Conservation (phyloP, 495 filamentous ascomycete species). For the Xeromyces bisporus region DNA sequence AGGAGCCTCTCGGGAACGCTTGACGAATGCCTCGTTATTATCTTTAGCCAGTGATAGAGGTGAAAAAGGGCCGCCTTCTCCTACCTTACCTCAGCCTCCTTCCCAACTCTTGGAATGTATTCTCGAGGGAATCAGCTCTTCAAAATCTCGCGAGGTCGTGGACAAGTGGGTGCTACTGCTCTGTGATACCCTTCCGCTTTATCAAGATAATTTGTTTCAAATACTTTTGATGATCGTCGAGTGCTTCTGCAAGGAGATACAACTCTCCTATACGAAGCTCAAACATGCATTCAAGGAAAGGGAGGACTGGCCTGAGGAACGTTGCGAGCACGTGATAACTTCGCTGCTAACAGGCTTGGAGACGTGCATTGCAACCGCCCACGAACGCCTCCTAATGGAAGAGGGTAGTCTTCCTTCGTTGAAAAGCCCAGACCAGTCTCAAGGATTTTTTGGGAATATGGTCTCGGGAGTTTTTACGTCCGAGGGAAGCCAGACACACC, state of each 20-base stretch:
- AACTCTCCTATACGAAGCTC: conserved; percentile 49
- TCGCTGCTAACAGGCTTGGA: conserved; percentile 77
- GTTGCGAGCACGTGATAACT: conserved; percentile 36
- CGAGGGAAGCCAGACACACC: conserved; percentile 56
- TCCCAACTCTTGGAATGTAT: conserved; percentile 66
- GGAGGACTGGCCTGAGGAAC: conserved; percentile 26
- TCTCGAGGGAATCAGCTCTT: conserved; percentile 60
- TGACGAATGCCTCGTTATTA: conserved; percentile 29
- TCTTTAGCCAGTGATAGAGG: conserved; percentile 32
- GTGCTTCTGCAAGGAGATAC: conserved; percentile 65
- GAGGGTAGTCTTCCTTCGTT: conserved; percentile 47
- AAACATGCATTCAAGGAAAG: conserved; percentile 25
- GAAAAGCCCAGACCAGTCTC: conserved; percentile 70
- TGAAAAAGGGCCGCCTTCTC: conserved; percentile 18
- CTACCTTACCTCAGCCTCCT: conserved; percentile 39
- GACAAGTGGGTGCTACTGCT: conserved; percentile 86
- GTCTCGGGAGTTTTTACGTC: conserved; percentile 80
- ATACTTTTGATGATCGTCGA: conserved; percentile 79
- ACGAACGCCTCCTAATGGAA: conserved; percentile 64
- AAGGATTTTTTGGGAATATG: conserved; percentile 95
- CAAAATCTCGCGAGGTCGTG: conserved; percentile 55
- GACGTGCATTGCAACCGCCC: conserved; percentile 69
- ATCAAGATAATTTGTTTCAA: conserved; percentile 70
- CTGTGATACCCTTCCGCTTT: conserved; percentile 68
- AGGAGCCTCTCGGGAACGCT: conserved; percentile 26